Base-by-base conservation (phyloP, 2,329 filamentous ascomycete species). In the Cladosporium sp. region DNA sequence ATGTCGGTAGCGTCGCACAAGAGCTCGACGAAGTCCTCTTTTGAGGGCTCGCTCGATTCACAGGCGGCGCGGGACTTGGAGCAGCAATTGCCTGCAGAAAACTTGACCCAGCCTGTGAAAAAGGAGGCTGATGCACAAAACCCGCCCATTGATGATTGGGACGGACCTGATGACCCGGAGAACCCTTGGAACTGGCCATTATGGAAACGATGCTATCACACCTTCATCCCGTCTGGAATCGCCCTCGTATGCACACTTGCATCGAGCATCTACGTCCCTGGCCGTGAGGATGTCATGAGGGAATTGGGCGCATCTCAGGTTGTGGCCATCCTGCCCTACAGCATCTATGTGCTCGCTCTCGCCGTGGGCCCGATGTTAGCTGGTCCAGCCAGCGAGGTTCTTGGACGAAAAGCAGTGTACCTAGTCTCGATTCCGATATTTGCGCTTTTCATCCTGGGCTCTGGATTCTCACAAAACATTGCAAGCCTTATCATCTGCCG, bases 291-390 rank as follows among this genome's bases (percentile, higher is more conserved):
- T 3, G 67, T 88, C 5, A 79, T 79, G 72, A 40, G 66, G 0
- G 75, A 82, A 6, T 87, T 88, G 66, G 63, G 75, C 52, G 76
- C 85, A 11, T 78, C 76, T n/a, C 75, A 75, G 56, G 84, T 82
- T 2, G 76, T 79, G 14, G 81, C 85, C 0, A 72, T 88, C 14
- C 71, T 87, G 0, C 82, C 82, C 0, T 69, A 87, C 0, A 80
- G 85, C 0, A 69, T 85, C 9, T 88, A 85, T 67, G 79, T 84
- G 3, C 71, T 87, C 9, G 85, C 84, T 0, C 76, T 88, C 0
- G 83, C 75, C 3, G 74, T 86, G 15, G 85, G 85, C 0, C 85
- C 86, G 6, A 72, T 87, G 51, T 61, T 85, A 14, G 82, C 81
- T 9, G 83, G 84, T 0, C 85, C 84, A 0, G 65, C 86, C 0